Evolutionary conservation across 108 stramenopile genomes (phyloP), one percentile per base, ranked within the genome.

Genomic region (Fragilaria crotonensis): DNA sequence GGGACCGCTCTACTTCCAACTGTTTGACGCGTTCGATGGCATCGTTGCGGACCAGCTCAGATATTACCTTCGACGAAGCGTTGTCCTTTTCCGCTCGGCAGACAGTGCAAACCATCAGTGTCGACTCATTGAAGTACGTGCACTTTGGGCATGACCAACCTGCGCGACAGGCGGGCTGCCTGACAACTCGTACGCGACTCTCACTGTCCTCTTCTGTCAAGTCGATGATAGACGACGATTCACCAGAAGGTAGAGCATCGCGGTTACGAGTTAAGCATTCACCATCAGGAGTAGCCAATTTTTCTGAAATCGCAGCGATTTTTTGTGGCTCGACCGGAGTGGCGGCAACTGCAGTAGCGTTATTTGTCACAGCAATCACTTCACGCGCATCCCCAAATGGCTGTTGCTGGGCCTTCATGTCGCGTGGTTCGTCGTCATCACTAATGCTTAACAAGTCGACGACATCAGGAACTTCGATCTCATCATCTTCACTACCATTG

Each of bases 381-480:
- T 9, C 21, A 20, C 17, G 7, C 21, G 49, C n/a, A n/a, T n/a
- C n/a, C n/a, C n/a, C n/a, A n/a, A n/a, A n/a, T n/a, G n/a, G n/a
- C n/a, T n/a, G n/a, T n/a, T n/a, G n/a, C n/a, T n/a, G n/a, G n/a
- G n/a, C n/a, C n/a, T n/a, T n/a, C n/a, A n/a, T n/a, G n/a, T n/a
- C n/a, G n/a, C n/a, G n/a, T n/a, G n/a, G n/a, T n/a, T n/a, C n/a
- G n/a, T 48, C 59, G 23, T 48, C 45, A 27, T 47, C 44, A 4
- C 4, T 19, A 23, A 28, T 26, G 54, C 41, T 32, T 3, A 26
- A 33, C 20, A 64, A 25, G 0, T 57, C 54, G 30, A 57, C 72
- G 25, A 62, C 65, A 46, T 54, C 14, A 47, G 48, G 25, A 26
- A 60, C 11, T 18, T 60, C 60, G 11, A 33, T 33, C 32, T 36